Evolutionary conservation across 257 asterid species (phyloP), one percentile per base, ranked within the genome.

Genomic region (Misopates orontium): DNA sequence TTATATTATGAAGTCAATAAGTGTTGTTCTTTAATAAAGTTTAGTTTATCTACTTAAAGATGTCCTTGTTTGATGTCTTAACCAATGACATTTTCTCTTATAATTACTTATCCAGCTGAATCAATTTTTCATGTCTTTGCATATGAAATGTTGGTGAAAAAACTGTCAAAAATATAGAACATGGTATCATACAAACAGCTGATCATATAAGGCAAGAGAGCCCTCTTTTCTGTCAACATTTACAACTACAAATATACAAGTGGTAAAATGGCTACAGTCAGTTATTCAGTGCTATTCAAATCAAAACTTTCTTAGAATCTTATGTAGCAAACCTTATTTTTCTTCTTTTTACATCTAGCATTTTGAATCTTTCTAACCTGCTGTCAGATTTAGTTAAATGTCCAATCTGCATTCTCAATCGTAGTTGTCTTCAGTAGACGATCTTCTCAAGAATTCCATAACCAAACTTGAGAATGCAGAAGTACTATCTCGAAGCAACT

Each of bases 381-480:
- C 31, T 53, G 62, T 53, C 24, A 19, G 21, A 55, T 18, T 25
- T 11, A 47, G 56, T 40, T 31, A 9, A n/a, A 24, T 14, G 19
- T 20, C 7, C 5, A 20, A 57, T 28, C 24, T 13, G 45, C 49
- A 8, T 17, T 41, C 55, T 56, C 61, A 40, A 42, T 67, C 51
- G 17, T 56, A 53, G 47, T 58, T 16, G 69, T 58, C 24, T 17
- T 56, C 20, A 9, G 79, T 73, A 18, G 95, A 76, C 14, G 83
- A 85, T 81, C 90, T 76, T 68, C 82, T 73, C 82, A 87, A 61
- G 78, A 81, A 90, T 18, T 90, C 95, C 71, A 59, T 71, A 58
- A 84, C 96, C 77, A 87, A 74, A 70, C 84, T 77, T n/a, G 89
- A 84, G 77, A 90, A 90, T 14, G 87, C 85, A 0, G 97, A 87